Conservation (phyloP, 1,284 basidiomycete species). For the Grifola frondosa region DNA sequence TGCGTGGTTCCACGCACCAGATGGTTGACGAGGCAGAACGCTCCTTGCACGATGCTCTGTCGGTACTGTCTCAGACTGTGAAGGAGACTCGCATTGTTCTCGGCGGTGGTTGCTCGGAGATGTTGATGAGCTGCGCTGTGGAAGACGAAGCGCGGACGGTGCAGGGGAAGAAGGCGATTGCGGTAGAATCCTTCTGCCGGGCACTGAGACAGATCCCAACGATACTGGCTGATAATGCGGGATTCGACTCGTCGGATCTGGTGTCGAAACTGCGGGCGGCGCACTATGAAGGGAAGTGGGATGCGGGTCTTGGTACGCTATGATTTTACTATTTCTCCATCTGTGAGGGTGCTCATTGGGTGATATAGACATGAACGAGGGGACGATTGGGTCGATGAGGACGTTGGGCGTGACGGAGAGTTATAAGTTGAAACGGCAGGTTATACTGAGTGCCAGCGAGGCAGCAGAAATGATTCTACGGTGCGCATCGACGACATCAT, state of each 20-base stretch:
- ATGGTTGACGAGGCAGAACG: conserved; percentile 99
- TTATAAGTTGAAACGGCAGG: conserved; percentile 96
- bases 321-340: conserved; percentile 1
- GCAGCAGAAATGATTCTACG: conserved; percentile 98
- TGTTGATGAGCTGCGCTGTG: conserved; percentile 94
- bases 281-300: conserved; percentile 86
- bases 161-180: conserved; percentile 94
- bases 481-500: conserved; percentile 48
- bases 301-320: conserved; percentile 81
- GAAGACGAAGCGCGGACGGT: conserved; percentile 87
- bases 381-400: conserved; percentile 85
- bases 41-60: conserved; percentile 96
- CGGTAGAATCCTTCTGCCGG: conserved; percentile 87
- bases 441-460: conserved; percentile 92
- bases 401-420: conserved; percentile 91
- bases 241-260: conserved; percentile 95
- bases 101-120: conserved; percentile 97
- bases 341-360: neutral
- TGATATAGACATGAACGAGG: conserved; percentile 82
- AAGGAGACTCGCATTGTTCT: conserved; percentile 94
- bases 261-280: conserved; percentile 90
- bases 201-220: conserved; percentile 95
- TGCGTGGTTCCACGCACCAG: conserved; percentile 95
- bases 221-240: conserved; percentile 97
- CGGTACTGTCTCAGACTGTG: conserved; percentile 96